Base-by-base conservation (phyloP, 371 early-diverging fungal genomes). In the Mortierella polycephala region DNA sequence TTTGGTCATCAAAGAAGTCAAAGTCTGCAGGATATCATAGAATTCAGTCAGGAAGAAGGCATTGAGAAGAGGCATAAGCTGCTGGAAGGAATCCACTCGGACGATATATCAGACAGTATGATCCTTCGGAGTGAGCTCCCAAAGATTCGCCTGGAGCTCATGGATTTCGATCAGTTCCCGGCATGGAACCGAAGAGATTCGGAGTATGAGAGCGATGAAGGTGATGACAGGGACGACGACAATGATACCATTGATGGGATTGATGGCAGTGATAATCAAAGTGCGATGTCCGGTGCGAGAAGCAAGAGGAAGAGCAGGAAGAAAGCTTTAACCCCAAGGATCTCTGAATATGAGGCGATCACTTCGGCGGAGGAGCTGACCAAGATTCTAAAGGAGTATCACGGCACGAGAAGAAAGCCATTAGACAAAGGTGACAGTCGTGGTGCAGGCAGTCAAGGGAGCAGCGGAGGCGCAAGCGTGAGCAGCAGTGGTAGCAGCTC, bases 1-100 rank as follows among this genome's bases (percentile, higher is more conserved):
- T 64, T 57, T 50, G 67, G 76, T 11, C 76, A 75, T 18, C 67
- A 71, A 42, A 75, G 71, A 61, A 75, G 71, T 57, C 61, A 49
- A n/a, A 70, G 71, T 49, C 54, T 75, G 10, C 57, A 67, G 13
- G 76, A 75, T 37, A 55, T 71, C 13, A 7, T 61, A 4, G 61
- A 67, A 10, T 41, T 53, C 5, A 46, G 54, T 46, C 52, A 70
- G 18, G 71, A 47, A 9, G 71, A 71, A 44, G 67, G 55, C 50
- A 47, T 66, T 13, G 63, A 61, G 20, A 59, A 46, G 49, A 61
- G 64, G 8, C 58, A 67, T 5, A 56, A 58, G 30, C 14, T 67
- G 40, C 16, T 67, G 11, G 64, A 67, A 44, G 62, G 60, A 2
- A 37, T 63, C 11, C 55, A 46, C 0, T 40, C 62, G 10, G 65